These are phyloP conservation scores for Oenanthe sinensis DNA, from an alignment of 129 eudicot genomes.

Conservation along the genomic window DNA sequence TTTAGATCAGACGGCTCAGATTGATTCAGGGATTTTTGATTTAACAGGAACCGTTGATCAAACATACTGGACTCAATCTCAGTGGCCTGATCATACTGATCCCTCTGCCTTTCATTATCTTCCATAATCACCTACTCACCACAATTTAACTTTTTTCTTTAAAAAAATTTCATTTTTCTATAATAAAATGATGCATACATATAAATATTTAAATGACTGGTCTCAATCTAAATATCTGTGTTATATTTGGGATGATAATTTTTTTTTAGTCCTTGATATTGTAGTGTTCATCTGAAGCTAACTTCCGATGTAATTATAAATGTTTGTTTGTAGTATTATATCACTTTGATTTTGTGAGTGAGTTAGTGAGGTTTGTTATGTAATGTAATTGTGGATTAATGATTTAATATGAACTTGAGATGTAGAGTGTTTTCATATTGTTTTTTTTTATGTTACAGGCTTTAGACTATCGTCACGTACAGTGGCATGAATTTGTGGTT, in stretches of 20 bases:
- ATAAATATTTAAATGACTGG: not conserved
- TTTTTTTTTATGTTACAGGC: too few species aligned
- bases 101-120: conserved; percentile 45
- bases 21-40: conserved; percentile 48
- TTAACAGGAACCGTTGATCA: conserved; percentile 51
- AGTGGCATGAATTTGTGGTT: too few species aligned
- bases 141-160: not conserved
- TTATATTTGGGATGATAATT: not conserved
- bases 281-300: not conserved
- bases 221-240: not conserved
- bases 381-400: not conserved
- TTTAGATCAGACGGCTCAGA: conserved; percentile 24
- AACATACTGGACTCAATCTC: conserved; percentile 55
- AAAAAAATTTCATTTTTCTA: too few species aligned
- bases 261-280: not conserved
- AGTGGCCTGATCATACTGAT: conserved; percentile 44
- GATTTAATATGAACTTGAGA: not conserved
- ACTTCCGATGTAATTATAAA: not conserved
- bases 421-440: not conserved
- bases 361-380: not conserved
- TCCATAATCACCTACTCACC: conserved; percentile 22
- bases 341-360: not conserved
- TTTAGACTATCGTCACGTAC: too few species aligned
- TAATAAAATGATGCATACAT: not conserved
- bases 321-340: not conserved